Base-by-base conservation (phyloP, 495 filamentous ascomycete species). In the Rusavskia elegans region DNA sequence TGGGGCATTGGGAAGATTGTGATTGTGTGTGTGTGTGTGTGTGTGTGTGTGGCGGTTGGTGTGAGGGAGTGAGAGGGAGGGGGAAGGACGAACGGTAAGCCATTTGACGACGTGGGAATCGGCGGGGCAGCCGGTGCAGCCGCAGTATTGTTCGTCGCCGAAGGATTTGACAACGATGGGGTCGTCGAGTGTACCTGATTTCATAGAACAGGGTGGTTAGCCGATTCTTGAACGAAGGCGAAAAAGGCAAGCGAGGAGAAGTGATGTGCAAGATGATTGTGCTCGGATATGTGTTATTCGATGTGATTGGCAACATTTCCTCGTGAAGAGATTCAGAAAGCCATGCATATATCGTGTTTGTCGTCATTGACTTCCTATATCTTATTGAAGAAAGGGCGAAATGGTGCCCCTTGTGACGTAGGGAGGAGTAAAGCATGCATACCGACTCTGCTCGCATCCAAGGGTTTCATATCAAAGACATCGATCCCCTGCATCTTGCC, bases 401-500 rank as follows among this genome's bases (percentile, higher is more conserved):
- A 50, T 32, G 23, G 37, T 27, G 25, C 25, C 25, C 2, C 25
- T 27, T 27, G 2, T 27, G 25, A 27, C 4, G 25, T 27, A 27
- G 25, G 25, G 25, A 3, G 32, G 53, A 48, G 35, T 10, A 36
- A 30, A n/a, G 21, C 5, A 45, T 16, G 16, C 51, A 27, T 71
- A 87, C 86, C 88, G 73, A 79, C 81, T 55, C 92, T 80, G 58
- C 84, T 89, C 36, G 92, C 78, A 72, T 95, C 89, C 57, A 99
- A 76, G 42, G 92, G 93, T 70, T 81, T 83, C 89, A 95, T 95
- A 70, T 99, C 93, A 71, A 97, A 99, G 64, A 97, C 75, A 68
- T 99, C 92, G 56, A 99, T 75, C 59, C 92, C 87, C 75, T 97
- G 85, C 83, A 96, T 95, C 79, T 99, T 99, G 68, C 92, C 92